Evolutionary conservation across 2,329 filamentous ascomycete genomes (phyloP), one percentile per base, ranked within the genome.

Genomic region (Hypoxylon sp.): DNA sequence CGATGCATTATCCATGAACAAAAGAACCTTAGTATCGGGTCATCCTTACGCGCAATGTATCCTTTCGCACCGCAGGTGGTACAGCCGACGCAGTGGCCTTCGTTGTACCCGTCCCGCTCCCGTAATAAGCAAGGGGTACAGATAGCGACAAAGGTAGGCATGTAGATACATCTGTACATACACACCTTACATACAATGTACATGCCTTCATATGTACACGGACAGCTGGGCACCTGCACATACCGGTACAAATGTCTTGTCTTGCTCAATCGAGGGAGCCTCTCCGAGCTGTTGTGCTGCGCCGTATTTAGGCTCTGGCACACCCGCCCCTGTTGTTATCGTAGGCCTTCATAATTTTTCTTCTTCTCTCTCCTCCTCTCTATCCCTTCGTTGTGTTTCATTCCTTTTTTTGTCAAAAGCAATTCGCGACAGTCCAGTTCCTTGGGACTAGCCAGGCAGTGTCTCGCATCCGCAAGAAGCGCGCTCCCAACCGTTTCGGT

Each of bases 251-350:
- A 44, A 15, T 55, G 27, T 62, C 46, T 58, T 61, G 50, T 62
- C 46, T 58, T 61, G 50, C 65, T n/a, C 52, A 65, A 64, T 65
- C 51, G 68, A 70, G 65, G 57, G 46, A 60, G 17, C 21, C 46
- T 62, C 35, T 32, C 64, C 51, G 48, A 50, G 10, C 10, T 37
- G 31, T 51, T 39, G 35, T 37, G 29, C 52, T 56, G 42, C 50
- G 35, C 50, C 60, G 54, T 71, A 71, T 71, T 71, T 71, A 71
- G 69, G 52, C 68, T 60, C 31, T 56, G 52, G 37, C 56, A 65
- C 56, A 63, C 50, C 65, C 65, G 65, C 63, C 69, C 67, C 63
- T 65, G 53, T n/a, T n/a, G 57, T 29, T 29, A 71, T 60, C 60
- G 37, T 51, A 51, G 32, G 58, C 42, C 31, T 64, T 60, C 27